Conservation (phyloP, 208 protist species). For the Giardia duodenalis region DNA sequence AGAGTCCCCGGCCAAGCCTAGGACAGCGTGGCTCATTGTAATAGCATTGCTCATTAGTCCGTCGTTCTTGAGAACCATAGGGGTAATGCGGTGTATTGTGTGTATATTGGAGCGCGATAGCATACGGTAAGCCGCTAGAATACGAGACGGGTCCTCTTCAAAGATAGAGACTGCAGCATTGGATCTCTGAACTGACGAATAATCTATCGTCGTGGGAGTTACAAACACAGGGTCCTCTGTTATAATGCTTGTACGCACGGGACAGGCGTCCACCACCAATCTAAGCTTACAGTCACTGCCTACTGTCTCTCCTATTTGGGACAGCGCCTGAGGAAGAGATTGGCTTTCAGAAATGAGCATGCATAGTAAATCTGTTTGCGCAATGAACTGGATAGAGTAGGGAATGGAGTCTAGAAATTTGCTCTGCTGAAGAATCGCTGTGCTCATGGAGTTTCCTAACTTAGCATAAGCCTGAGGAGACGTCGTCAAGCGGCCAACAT, state of each 20-base stretch:
- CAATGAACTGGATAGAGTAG: not conserved
- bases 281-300: not conserved
- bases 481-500: not conserved
- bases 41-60: not conserved
- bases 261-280: not conserved
- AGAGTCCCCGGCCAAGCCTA: not conserved
- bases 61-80: not conserved
- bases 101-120: not conserved
- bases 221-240: not conserved
- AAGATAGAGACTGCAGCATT: not conserved
- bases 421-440: not conserved
- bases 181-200: not conserved
- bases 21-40: not conserved
- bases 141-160: not conserved
- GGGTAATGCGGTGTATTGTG: not conserved
- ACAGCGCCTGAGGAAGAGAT: not conserved
- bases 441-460: not conserved
- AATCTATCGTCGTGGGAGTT: not conserved
- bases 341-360: not conserved
- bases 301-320: not conserved
- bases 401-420: not conserved
- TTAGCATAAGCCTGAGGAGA: not conserved
- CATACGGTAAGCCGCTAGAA: not conserved
- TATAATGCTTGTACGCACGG: not conserved
- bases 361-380: not conserved